A percentile compares a stretch with the other conserved stretches of the same genome.
Evolutionary conservation across 75 land plant species (phyloP).

Genomic region (Gnetum montanum): DNA sequence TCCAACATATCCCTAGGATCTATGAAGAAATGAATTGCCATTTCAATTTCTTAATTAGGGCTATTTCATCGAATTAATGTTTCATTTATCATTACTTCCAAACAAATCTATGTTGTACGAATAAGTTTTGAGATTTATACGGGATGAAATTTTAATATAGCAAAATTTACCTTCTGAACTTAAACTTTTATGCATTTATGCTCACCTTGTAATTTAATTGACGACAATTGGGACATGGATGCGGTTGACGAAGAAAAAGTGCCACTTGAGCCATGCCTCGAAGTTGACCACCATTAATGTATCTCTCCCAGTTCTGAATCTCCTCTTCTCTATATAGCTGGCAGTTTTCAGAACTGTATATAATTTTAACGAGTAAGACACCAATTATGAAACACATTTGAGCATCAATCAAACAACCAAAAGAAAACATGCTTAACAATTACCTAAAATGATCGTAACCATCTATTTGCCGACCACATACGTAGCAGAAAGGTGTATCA

Average conservation of each 20-base stretch:
- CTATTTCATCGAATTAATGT: too few species aligned
- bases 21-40: too few species aligned
- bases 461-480: conserved; percentile 52
- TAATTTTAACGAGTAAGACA: conserved; percentile 2
- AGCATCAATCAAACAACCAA: not conserved
- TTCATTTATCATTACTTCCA: too few species aligned
- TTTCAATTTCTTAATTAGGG: too few species aligned
- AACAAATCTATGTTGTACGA: too few species aligned
- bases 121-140: too few species aligned
- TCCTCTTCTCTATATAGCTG: conserved; percentile 45
- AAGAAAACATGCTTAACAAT: too few species aligned
- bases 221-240: conserved; percentile 67
- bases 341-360: conserved; percentile 35
- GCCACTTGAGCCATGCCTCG: conserved; percentile 24
- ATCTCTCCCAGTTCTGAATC: conserved; percentile 51
- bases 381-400: not conserved
- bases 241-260: conserved; percentile 11
- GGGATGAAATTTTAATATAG: too few species aligned
- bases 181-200: not conserved
- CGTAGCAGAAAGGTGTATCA: conserved; percentile 72
- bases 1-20: too few species aligned
- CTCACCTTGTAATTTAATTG: conserved; percentile 75
- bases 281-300: conserved; percentile 31
- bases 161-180: not conserved
- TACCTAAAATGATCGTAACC: conserved; percentile 90